Percentiles rank a stretch among this genome's conserved stretches.
These are phyloP conservation scores for Lolium rigidum DNA, from an alignment of 176 grass and related monocot species.

Conservation along the genomic window DNA sequence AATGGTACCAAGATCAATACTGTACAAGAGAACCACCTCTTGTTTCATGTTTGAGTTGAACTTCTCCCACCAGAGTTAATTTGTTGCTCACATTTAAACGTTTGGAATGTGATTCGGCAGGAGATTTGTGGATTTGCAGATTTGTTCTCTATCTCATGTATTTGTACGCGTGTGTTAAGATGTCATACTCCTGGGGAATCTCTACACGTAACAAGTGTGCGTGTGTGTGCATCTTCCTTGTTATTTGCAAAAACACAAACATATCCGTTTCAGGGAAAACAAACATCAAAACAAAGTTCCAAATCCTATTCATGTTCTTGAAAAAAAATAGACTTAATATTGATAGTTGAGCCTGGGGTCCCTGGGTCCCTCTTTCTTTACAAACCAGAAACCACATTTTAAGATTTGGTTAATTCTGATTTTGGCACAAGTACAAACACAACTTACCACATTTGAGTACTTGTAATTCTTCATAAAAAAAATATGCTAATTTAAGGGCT, in stretches of 20 bases:
- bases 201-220: too few relatives aligned
- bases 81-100: not conserved
- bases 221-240: not conserved
- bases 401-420: not conserved
- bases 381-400: not conserved
- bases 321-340: not conserved
- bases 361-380: not conserved
- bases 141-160: not conserved
- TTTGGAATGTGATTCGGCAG: not conserved
- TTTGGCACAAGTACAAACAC: not conserved
- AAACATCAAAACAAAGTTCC: not conserved
- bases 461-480: not conserved
- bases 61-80: not conserved
- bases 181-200: too few relatives aligned
- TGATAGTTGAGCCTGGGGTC: not conserved
- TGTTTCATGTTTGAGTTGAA: not conserved
- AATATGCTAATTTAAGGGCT: not conserved
- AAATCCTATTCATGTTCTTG: not conserved
- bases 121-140: not conserved
- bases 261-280: not conserved
- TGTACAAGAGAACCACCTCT: not conserved
- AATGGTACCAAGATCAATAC: not conserved
- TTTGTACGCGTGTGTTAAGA: not conserved
- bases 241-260: not conserved
- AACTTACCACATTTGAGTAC: not conserved